phyloP scores from a whole-genome alignment of 176 grass and related monocot species.

The Secale cereale region DNA sequence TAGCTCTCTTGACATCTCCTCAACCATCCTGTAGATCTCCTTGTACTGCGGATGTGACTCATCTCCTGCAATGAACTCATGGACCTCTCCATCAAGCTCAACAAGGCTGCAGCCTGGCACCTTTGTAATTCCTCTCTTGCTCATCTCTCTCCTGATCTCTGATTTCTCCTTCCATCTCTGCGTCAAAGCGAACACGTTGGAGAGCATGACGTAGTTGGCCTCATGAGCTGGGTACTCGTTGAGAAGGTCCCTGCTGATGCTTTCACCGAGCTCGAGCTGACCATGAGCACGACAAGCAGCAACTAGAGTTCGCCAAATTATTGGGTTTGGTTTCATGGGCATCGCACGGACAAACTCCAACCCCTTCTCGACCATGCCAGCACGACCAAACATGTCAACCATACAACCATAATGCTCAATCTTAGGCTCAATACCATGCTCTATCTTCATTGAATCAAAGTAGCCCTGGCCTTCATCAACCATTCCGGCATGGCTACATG shows the following conservation, averaged over 20 bases:
- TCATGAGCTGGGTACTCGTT: slow-evolving; percentile 42
- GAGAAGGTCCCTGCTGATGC: slow-evolving; percentile 48
- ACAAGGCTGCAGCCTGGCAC: slow-evolving; percentile 62
- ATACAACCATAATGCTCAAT: slow-evolving; percentile 77
- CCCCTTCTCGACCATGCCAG: slow-evolving; percentile 50
- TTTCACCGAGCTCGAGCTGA: slow-evolving; percentile 43
- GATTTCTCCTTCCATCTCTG: slow-evolving; percentile 57
- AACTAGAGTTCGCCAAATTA: slow-evolving; percentile 61
- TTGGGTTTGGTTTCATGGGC: slow-evolving; percentile 57
- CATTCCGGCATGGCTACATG: slow-evolving; percentile 59
- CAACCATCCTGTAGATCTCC: slow-evolving; percentile 64
- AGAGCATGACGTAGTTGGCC: slow-evolving; percentile 66
- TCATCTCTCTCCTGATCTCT: slow-evolving; percentile 60
- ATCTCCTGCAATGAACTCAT: slow-evolving; percentile 71
- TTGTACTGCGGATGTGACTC: slow-evolving; percentile 46
- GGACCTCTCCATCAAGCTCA: slow-evolving; percentile 64
- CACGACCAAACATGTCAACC: slow-evolving; percentile 67
- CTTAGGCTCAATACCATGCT: slow-evolving; percentile 55
- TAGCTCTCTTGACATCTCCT: slow-evolving; percentile 65
- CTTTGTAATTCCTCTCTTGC: slow-evolving; percentile 58
- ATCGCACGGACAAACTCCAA: slow-evolving; percentile 52
- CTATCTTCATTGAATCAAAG: slow-evolving; percentile 51
- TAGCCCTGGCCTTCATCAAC: slow-evolving; percentile 52
- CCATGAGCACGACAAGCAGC: slow-evolving; percentile 63
- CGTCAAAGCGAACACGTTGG: slow-evolving; percentile 56